Base-by-base conservation (phyloP, 345 rosid genomes). In the Bruguiera parviflora region DNA sequence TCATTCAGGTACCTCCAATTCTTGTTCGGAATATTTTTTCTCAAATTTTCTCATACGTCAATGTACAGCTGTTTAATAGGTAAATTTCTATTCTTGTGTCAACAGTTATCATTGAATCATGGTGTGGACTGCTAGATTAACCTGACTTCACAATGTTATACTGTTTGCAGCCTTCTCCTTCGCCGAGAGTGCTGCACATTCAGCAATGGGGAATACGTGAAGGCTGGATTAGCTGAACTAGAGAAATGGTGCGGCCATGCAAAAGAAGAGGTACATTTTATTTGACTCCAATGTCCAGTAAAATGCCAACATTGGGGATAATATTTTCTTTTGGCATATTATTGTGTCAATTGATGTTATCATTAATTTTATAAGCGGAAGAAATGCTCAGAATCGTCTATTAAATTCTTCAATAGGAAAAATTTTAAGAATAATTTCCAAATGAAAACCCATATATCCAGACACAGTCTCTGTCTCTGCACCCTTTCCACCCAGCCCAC, bases 1-100 rank as follows among this genome's bases (percentile, higher is more conserved):
- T 31, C 18, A 65, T 61, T 39, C 53, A 77, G 80, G 80, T 72
- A 39, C 58, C 80, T 58, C 58, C 73, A 24, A 15, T 66, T 49
- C 73, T 72, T 58, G 70, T 58, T 18, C 70, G 68, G 58, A 77
- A 72, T 68, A 63, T 68, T 39, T 63, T 67, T 53, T 6, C 57
- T 59, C 76, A 77, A 59, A 35, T 64, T 63, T 77, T 77, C 47
- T 58, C 70, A 52, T 35, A 72, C 62, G 68, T 72, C 31, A 77
- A 68, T 64, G 57, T 68, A 10, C 80, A 72, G 39, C 61, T 77
- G 51, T 77, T 77, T 60, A 77, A 77, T 58, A 72, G 80, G 80
- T 77, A 33, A 70, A 19, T 27, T 37, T n/a, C 32, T 65, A 21
- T n/a, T 55, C 25, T 35, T 21, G 32, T 10, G 19, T 24, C 29